These are phyloP conservation scores for Alternaria gaisen DNA, from an alignment of 2,329 filamentous ascomycete genomes.

Conservation along the genomic window DNA sequence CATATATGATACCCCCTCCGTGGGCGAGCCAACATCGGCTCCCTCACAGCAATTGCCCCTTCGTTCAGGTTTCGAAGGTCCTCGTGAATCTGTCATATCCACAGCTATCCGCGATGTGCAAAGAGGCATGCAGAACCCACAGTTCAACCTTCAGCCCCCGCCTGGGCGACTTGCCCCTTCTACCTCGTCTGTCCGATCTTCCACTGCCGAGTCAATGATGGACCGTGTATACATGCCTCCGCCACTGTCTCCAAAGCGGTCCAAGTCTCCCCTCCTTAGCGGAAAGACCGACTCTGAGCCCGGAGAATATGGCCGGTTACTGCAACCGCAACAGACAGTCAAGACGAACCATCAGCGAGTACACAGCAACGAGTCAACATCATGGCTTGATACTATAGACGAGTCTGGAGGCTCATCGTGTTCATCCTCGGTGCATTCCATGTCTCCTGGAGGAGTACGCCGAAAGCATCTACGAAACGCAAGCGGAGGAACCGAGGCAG, in stretches of 20 bases:
- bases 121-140: slow-evolving; percentile 40
- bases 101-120: slow-evolving; percentile 55
- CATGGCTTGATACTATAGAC: slow-evolving; percentile 94
- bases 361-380: slow-evolving; percentile 81
- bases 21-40: slow-evolving; percentile 30
- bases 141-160: slow-evolving; percentile 48
- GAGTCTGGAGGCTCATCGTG: slow-evolving; percentile 82
- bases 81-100: slow-evolving; percentile 52
- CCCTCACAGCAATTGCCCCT: slow-evolving; percentile 43
- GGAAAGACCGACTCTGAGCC: slow-evolving; percentile 30
- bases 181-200: slow-evolving; percentile 19
- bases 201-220: slow-evolving; percentile 58
- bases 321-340: slow-evolving; percentile 34
- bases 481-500: slow-evolving; percentile 81
- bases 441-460: slow-evolving; percentile 74
- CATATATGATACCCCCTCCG: slow-evolving; percentile 31
- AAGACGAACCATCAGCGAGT: slow-evolving; percentile 55
- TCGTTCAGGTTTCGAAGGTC: slow-evolving; percentile 37
- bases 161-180: slow-evolving; percentile 39
- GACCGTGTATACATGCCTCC: slow-evolving; percentile 72
- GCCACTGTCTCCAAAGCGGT: slow-evolving; percentile 72
- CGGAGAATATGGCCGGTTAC: slow-evolving; percentile 26
- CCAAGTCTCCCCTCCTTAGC: slow-evolving; percentile 55
- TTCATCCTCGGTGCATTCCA: slow-evolving; percentile 80
- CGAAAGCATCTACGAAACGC: slow-evolving; percentile 73